Evolutionary conservation across 1,284 basidiomycete species (phyloP).

Genomic region (Trametes versicolor): DNA sequence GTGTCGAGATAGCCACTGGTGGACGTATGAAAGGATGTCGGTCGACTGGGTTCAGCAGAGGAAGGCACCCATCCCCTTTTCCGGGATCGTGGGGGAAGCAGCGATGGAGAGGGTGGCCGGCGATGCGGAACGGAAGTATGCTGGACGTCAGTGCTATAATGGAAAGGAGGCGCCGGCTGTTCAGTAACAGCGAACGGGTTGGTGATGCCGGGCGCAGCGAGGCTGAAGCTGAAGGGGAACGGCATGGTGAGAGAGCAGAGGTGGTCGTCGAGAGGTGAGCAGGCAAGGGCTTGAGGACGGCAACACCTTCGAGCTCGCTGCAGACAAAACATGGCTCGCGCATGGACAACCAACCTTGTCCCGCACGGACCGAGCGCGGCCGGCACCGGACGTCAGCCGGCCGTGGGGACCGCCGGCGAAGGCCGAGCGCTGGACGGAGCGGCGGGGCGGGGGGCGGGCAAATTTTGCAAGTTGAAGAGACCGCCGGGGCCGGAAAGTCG

Average conservation of each 20-base stretch:
- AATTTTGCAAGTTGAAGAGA: too few relatives aligned
- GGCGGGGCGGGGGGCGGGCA: background rate
- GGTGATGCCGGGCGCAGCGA: constrained; percentile 66
- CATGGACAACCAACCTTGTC: constrained; percentile 16
- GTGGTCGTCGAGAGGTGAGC: constrained; percentile 14
- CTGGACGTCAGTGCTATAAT: constrained; percentile 21
- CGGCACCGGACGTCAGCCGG: constrained; percentile 16
- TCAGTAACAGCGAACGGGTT: constrained; percentile 61
- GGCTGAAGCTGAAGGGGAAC: constrained; percentile 74
- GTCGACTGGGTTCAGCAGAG: constrained; percentile 60
- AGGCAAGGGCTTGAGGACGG: constrained; percentile 25
- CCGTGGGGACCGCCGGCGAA: background rate
- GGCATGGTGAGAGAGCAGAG: constrained; percentile 48
- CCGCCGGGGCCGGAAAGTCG: constrained; percentile 6
- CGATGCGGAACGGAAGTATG: constrained; percentile 31
- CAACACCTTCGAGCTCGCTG: constrained; percentile 27
- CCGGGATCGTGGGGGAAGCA: constrained; percentile 51
- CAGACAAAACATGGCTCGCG: constrained; percentile 22
- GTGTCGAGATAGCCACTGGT: constrained; percentile 72
- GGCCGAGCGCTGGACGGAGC: background rate
- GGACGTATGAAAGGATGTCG: constrained; percentile 59
- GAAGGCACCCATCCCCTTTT: constrained; percentile 80
- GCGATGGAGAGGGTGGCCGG: constrained; percentile 41
- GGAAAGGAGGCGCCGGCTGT: constrained; percentile 40
- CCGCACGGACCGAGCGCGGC: constrained; percentile 9